phyloP scores from a whole-genome alignment of 805 yeast genomes.

The Cyberlindnera euphorbiae region DNA sequence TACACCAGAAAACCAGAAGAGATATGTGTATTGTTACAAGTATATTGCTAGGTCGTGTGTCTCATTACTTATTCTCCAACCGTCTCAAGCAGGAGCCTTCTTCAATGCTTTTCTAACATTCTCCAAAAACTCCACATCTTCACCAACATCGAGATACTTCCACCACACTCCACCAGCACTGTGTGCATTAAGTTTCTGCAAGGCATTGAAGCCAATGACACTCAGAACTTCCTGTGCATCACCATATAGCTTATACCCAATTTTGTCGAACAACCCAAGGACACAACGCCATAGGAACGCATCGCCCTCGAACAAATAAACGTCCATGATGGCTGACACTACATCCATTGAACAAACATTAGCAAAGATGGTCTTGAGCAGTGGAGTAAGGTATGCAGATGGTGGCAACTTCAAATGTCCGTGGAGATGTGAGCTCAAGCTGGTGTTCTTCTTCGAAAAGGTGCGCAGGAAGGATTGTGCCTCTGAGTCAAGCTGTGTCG shows the following conservation, averaged over 20 bases:
- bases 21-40: too few relatives aligned
- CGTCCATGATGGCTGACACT: slow-evolving; percentile 48
- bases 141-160: slow-evolving; percentile 44
- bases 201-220: slow-evolving; percentile 34
- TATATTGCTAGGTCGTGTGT: too few relatives aligned
- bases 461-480: slow-evolving; percentile 43
- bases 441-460: slow-evolving; percentile 39
- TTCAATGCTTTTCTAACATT: slow-evolving; percentile 36
- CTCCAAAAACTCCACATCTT: slow-evolving; percentile 43
- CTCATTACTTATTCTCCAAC: too few relatives aligned
- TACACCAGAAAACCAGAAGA: too few relatives aligned
- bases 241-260: slow-evolving; percentile 51
- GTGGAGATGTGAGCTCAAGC: slow-evolving; percentile 46
- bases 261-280: slow-evolving; percentile 45
- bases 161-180: slow-evolving; percentile 11
- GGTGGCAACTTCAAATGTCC: slow-evolving; percentile 36
- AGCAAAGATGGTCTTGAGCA: slow-evolving; percentile 43
- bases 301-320: slow-evolving; percentile 59
- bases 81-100: too few relatives aligned
- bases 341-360: slow-evolving; percentile 42
- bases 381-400: slow-evolving; percentile 37
- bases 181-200: slow-evolving; percentile 22
- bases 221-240: slow-evolving; percentile 40
- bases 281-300: slow-evolving; percentile 46
- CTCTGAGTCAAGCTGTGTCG: slow-evolving; percentile 31